A percentile compares a stretch with the other conserved stretches of the same genome.
These are phyloP conservation scores for Schoenoplectus triqueter DNA, from an alignment of 202 grass and related monocot species.

Conservation along the genomic window DNA sequence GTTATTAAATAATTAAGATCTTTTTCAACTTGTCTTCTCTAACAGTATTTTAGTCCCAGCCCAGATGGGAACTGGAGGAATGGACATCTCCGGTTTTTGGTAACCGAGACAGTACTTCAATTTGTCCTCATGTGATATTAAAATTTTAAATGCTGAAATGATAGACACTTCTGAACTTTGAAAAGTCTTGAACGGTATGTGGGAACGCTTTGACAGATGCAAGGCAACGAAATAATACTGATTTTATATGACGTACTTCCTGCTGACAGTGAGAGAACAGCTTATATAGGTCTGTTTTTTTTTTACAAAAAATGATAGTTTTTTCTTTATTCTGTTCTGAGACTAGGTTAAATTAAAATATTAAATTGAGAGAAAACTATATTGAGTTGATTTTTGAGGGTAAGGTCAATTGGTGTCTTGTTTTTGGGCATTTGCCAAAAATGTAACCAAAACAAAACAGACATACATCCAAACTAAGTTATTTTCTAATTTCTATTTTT, in stretches of 20 bases:
- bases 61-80: neutral
- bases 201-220: conserved; percentile 16
- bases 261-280: neutral
- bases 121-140: neutral
- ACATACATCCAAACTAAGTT: neutral
- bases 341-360: neutral
- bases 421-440: neutral
- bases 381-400: neutral
- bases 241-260: neutral
- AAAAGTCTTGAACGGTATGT: conserved; percentile 14
- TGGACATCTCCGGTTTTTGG: neutral
- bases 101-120: neutral
- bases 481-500: neutral
- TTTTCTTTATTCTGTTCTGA: neutral
- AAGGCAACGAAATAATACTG: neutral
- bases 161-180: neutral
- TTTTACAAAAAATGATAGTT: neutral
- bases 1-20: conserved; percentile 8
- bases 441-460: neutral
- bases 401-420: neutral
- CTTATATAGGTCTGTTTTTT: neutral
- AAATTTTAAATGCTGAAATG: neutral
- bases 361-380: neutral
- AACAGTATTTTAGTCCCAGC: neutral
- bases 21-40: neutral